These are phyloP conservation scores for Capronia epimyces DNA, from an alignment of 2,329 filamentous ascomycete genomes.

Conservation along the genomic window DNA sequence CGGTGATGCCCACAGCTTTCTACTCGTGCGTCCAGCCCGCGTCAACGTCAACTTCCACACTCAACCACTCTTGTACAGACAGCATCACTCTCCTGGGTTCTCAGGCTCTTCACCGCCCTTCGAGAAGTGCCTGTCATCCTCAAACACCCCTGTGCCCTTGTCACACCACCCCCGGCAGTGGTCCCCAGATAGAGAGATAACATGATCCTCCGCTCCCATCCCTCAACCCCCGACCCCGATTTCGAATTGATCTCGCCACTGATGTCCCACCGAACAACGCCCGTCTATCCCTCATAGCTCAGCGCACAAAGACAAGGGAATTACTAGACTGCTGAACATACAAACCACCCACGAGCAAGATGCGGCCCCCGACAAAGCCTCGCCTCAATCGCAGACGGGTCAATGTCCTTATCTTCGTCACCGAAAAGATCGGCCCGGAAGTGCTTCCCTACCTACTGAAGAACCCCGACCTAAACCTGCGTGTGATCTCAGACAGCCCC, in stretches of 20 bases:
- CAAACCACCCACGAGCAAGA: neutral
- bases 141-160: neutral
- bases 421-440: slow-evolving; percentile 27
- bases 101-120: no score
- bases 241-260: slow-evolving; percentile 6
- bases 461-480: slow-evolving; percentile 26
- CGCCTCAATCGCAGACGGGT: slow-evolving; percentile 21
- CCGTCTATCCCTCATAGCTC: neutral
- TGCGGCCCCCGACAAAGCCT: slow-evolving; percentile 8
- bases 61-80: no score
- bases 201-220: neutral
- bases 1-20: no score
- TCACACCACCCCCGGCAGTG: slow-evolving; percentile 7
- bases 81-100: no score
- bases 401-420: slow-evolving; percentile 26
- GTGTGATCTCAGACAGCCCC: slow-evolving; percentile 24
- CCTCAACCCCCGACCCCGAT: neutral
- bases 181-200: neutral
- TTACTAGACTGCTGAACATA: neutral
- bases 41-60: no score
- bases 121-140: no score
- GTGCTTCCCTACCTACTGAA: slow-evolving; percentile 27
- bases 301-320: neutral
- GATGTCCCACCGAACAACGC: slow-evolving; percentile 4
- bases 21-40: no score